phyloP scores from a whole-genome alignment of 2,329 filamentous ascomycete species.

The Ceratocystis huliohia region DNA sequence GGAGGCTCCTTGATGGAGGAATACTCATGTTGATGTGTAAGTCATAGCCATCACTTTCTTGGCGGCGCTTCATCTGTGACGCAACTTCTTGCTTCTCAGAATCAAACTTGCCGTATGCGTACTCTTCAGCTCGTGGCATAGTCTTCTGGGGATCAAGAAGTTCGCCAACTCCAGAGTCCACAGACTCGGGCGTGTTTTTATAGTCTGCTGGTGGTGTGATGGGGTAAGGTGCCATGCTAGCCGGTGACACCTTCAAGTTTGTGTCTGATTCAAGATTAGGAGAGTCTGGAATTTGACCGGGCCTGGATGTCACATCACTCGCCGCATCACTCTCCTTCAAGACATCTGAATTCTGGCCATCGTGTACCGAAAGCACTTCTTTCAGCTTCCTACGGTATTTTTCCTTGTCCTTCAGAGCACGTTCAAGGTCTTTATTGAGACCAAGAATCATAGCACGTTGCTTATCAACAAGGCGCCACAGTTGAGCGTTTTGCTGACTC shows the following conservation, averaged over 20 bases:
- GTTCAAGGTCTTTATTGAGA: conserved; percentile 86
- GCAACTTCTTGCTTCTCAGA: conserved; percentile 39
- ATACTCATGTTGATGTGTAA: conserved; percentile 40
- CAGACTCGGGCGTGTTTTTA: conserved; percentile 30
- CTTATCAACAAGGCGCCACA: conserved; percentile 95
- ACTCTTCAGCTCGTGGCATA: conserved; percentile 50
- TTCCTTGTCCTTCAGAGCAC: conserved; percentile 85
- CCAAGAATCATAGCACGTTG: conserved; percentile 87
- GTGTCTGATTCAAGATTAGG: conserved; percentile 40
- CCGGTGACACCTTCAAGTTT: conserved; percentile 40
- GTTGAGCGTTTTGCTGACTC: conserved; percentile 75
- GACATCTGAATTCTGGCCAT: neutral
- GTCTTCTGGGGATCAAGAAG: conserved; percentile 43
- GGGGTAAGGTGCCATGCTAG: conserved; percentile 49
- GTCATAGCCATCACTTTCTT: conserved; percentile 34
- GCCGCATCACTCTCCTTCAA: conserved; percentile 10
- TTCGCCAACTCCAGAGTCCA: conserved; percentile 37
- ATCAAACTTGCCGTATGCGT: conserved; percentile 45
- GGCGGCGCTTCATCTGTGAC: conserved; percentile 35
- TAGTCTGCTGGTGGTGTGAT: conserved; percentile 50
- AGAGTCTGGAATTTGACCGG: conserved; percentile 31
- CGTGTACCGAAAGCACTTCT: conserved; percentile 42
- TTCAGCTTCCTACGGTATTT: conserved; percentile 84
- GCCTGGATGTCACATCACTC: conserved; percentile 12
- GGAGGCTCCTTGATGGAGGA: conserved; percentile 44